Evolutionary conservation across 1,284 basidiomycete genomes (phyloP), one percentile per base, ranked within the genome.

Genomic region (Cutaneotrichosporon sp.): DNA sequence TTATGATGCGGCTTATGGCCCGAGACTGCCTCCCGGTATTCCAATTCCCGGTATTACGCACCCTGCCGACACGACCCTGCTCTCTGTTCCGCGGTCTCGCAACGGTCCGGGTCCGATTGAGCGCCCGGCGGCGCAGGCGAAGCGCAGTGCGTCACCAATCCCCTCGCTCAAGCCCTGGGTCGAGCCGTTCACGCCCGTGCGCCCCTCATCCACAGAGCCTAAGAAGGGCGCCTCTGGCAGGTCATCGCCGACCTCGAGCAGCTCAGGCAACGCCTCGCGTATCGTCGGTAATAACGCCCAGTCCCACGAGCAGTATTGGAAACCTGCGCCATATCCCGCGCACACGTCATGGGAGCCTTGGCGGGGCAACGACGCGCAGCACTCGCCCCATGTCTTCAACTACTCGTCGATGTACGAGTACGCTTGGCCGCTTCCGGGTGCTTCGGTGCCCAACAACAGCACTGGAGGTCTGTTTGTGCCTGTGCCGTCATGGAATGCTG

Each of bases 381-480:
- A 37, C 17, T 30, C 46, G 15, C 46, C 46, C 8, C 46, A 20
- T 2, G 22, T 26, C 14, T 41, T 41, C 39, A 26, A 41, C 10
- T 35, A 49, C 20, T 2, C 47, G 10, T 23, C 38, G 18, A 18
- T 17, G 17, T 49, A 49, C 30, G 38, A 49, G 23, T 20, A 49
- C 33, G 17, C 47, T 3, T 49, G 47, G 47, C 39, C 39, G 4
- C 39, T 42, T 2, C 47, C 47, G 3, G 34, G 30, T 20, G 39
- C 20, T 21, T 21, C 44, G 45, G 47, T 76, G 72, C 93, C 90
- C 69, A 88, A 88, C 76, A 90, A 94, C 66, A 94, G 87, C 41
- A 88, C 88, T 75, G 94, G 91, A 70, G 93, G 74, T 63, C 86
- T 88, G 76, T 89, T 89, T 30, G 26, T 30, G 26, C 26, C 26